These are phyloP conservation scores for Geotrichum histeridarum DNA, from an alignment of 1,139 yeast genomes.

Conservation along the genomic window DNA sequence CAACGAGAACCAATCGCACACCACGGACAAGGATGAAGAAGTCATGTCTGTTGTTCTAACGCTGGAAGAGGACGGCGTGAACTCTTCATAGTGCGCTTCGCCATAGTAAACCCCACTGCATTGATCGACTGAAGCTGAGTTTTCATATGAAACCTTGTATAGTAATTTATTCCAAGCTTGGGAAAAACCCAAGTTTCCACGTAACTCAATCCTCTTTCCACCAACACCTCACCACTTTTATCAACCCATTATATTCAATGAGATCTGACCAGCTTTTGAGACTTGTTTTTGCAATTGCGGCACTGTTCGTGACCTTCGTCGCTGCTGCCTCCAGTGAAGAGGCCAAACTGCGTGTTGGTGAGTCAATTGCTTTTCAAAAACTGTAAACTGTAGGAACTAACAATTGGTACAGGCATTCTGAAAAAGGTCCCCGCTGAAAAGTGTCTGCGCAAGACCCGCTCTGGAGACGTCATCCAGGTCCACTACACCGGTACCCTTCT, in stretches of 20 bases:
- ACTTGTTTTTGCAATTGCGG: conserved; percentile 20
- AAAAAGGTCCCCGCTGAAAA: conserved; percentile 46
- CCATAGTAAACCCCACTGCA: not conserved
- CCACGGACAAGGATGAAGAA: not conserved
- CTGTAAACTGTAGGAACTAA: not conserved
- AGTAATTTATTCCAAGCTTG: not conserved
- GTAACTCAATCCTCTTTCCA: not conserved
- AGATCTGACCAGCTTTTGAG: conserved; percentile 5
- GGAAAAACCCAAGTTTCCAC: not conserved
- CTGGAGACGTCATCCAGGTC: conserved; percentile 63
- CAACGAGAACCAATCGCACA: not conserved
- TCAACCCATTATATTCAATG: conserved; percentile 4
- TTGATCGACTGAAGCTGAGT: not conserved
- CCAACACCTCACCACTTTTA: not conserved
- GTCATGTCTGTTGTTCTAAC: not conserved
- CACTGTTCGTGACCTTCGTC: conserved; percentile 18
- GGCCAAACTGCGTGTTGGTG: conserved; percentile 32
- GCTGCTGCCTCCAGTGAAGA: conserved; percentile 24
- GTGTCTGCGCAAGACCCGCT: conserved; percentile 52
- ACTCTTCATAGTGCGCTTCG: too few relatives aligned
- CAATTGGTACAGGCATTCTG: conserved; percentile 39
- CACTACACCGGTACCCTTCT: conserved; percentile 70
- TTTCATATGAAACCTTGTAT: not conserved
- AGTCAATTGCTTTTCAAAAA: conserved; percentile 1
- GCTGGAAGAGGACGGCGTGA: not conserved